These are phyloP conservation scores for Debaryomyces tyrocola DNA, from an alignment of 805 yeast genomes.

Conservation along the genomic window DNA sequence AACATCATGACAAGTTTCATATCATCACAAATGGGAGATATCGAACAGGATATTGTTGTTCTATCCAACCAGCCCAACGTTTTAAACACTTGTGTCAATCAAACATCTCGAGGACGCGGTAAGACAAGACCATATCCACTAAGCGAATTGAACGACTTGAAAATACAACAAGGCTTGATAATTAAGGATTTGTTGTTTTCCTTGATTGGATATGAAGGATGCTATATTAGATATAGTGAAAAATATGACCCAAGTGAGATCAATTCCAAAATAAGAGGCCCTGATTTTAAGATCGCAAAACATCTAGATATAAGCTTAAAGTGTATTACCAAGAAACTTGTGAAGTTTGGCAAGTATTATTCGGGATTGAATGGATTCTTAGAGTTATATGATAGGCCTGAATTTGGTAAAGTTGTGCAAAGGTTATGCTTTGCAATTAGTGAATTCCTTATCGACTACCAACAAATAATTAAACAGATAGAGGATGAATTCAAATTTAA, in stretches of 20 bases:
- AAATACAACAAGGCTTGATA: slow-evolving; percentile 71
- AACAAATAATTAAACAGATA: slow-evolving; percentile 37
- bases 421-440: slow-evolving; percentile 61
- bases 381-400: slow-evolving; percentile 53
- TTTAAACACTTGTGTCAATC: slow-evolving; percentile 12
- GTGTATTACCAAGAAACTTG: slow-evolving; percentile 62
- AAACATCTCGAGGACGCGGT: slow-evolving; percentile 6
- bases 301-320: slow-evolving; percentile 73
- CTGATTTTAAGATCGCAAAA: slow-evolving; percentile 72
- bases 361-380: slow-evolving; percentile 58
- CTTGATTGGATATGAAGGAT: slow-evolving; percentile 74
- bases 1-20: slow-evolving; percentile 10
- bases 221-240: slow-evolving; percentile 67
- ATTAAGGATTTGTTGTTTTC: slow-evolving; percentile 69
- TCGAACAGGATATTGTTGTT: slow-evolving; percentile 16
- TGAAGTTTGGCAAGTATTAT: slow-evolving; percentile 63
- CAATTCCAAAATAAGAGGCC: slow-evolving; percentile 56
- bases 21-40: slow-evolving; percentile 9
- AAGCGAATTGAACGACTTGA: slow-evolving; percentile 44
- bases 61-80: slow-evolving; percentile 15
- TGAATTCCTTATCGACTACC: slow-evolving; percentile 25
- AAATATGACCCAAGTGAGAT: slow-evolving; percentile 49
- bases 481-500: slow-evolving; percentile 55
- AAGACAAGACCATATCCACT: slow-evolving; percentile 45
- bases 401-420: slow-evolving; percentile 73